Conservation (phyloP, 805 yeast species). For the Suhomyces faveliae region DNA sequence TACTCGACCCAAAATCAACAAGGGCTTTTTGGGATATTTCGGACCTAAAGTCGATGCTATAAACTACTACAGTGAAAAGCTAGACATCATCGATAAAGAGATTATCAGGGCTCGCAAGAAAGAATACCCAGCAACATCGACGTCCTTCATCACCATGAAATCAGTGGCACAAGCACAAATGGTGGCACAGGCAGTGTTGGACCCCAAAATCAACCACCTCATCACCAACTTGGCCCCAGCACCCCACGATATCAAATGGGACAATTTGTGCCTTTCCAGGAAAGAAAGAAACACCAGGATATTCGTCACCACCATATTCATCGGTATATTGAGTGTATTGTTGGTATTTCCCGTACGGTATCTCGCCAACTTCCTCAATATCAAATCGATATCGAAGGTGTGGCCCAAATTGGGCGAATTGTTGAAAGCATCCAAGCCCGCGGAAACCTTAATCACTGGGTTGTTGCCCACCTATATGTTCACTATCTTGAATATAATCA, state of each 20-base stretch:
- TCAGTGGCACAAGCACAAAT: slow-evolving; percentile 94
- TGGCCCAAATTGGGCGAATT: slow-evolving; percentile 81
- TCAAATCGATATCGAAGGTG: slow-evolving; percentile 71
- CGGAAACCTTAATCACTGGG: slow-evolving; percentile 79
- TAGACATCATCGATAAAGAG: slow-evolving; percentile 68
- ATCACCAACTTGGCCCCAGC: slow-evolving; percentile 90
- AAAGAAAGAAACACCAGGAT: slow-evolving; percentile 65
- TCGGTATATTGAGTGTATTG: slow-evolving; percentile 66
- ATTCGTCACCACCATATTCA: slow-evolving; percentile 61
- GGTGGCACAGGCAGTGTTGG: slow-evolving; percentile 93
- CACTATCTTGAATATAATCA: slow-evolving; percentile 74
- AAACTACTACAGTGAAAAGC: slow-evolving; percentile 65
- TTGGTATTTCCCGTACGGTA: slow-evolving; percentile 83
- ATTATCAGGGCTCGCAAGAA: slow-evolving; percentile 62
- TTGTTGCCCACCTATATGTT: slow-evolving; percentile 88
- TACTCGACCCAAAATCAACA: slow-evolving; percentile 59
- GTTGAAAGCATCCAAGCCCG: slow-evolving; percentile 64
- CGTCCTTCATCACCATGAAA: slow-evolving; percentile 93
- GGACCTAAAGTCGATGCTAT: slow-evolving; percentile 82
- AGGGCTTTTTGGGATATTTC: slow-evolving; percentile 59
- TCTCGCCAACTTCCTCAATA: slow-evolving; percentile 76
- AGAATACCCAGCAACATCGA: slow-evolving; percentile 79
- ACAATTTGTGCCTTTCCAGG: slow-evolving; percentile 77
- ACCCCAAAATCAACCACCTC: slow-evolving; percentile 80
- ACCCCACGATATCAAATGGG: slow-evolving; percentile 94